Evolutionary conservation across 768 basidiomycete genomes (phyloP).

Genomic region (Podaxis mareebaensis): DNA sequence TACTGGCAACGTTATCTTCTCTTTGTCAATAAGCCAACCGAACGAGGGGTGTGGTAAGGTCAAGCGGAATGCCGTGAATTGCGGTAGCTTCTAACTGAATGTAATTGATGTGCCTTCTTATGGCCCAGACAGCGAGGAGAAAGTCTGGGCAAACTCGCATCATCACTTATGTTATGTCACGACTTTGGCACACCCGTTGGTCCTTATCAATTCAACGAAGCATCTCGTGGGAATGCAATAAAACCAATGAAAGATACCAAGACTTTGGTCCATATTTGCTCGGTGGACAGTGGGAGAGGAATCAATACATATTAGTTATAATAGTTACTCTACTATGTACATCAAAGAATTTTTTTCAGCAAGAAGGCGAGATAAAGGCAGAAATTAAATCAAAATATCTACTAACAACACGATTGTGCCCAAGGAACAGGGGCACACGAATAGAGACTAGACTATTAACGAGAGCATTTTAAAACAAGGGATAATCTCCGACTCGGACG

Average conservation of each 20-base stretch:
- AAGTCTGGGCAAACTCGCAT: not conserved
- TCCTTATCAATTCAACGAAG: slow-evolving; percentile 8
- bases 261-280: not conserved
- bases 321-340: slow-evolving; percentile 15
- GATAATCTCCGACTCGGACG: slow-evolving; percentile 13
- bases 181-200: not conserved
- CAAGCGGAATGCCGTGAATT: slow-evolving; percentile 12
- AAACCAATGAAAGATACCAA: slow-evolving; percentile 7
- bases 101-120: slow-evolving; percentile 3
- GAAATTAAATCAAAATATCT: slow-evolving; percentile 7
- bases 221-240: slow-evolving; percentile 2
- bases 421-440: slow-evolving; percentile 1
- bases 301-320: slow-evolving; percentile 17
- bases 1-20: slow-evolving; percentile 3
- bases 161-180: slow-evolving; percentile 2
- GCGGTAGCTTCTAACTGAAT: slow-evolving; percentile 9
- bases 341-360: slow-evolving; percentile 5
- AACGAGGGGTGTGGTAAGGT: slow-evolving; percentile 1
- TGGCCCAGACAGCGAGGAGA: not conserved
- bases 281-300: not conserved
- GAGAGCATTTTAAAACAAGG: slow-evolving; percentile 3
- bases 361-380: slow-evolving; percentile 9
- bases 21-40: slow-evolving; percentile 9
- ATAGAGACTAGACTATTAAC: not conserved
- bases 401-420: not conserved